Base-by-base conservation (phyloP, 768 basidiomycete species). In the Suillus americanus region DNA sequence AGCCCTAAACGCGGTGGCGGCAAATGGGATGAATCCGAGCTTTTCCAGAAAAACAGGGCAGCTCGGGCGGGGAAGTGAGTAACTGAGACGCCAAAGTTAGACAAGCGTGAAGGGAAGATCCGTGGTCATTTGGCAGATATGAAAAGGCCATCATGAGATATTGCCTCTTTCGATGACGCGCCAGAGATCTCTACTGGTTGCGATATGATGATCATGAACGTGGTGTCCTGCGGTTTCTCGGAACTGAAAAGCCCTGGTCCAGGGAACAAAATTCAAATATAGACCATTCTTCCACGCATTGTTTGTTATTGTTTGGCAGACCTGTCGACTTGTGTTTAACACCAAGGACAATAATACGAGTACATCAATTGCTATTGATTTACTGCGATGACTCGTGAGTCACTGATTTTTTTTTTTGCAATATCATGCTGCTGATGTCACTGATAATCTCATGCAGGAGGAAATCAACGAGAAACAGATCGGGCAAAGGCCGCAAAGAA, bases 391-490 rank as follows among this genome's bases (percentile, higher is more conserved):
- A 88, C 86, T 68, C 81, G 86, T 86, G 77, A 76, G 85, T 82
- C 9, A 43, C 66, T 56, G 53, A 48, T 48, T 25, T 18, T 30
- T 61, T 38, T n/a, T 40, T 46, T n/a, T 6, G 5, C n/a, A 35
- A 28, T 40, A 2, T 14, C 33, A 18, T 8, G 25, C 38, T 37
- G 55, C 14, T 18, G 30, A 28, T 40, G 12, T 30, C 40, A 16
- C 59, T 70, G 65, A 74, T 73, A n/a, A 56, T 23, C 16, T 40
- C 30, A 25, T 66, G 67, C 70, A 93, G 92, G 92, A 71, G 92
- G 92, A 69, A 92, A 94, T 73, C 91, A 93, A 75, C 85, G 92
- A 61, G 92, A 94, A 8, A 82, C 78, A 75, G 92, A 89, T 75
- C 90, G 92, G 68, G 76, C 78, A 25, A 88, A 86, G 73, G 87